Base-by-base conservation (phyloP, 768 basidiomycete species). In the Punctularia strigosozonata region DNA sequence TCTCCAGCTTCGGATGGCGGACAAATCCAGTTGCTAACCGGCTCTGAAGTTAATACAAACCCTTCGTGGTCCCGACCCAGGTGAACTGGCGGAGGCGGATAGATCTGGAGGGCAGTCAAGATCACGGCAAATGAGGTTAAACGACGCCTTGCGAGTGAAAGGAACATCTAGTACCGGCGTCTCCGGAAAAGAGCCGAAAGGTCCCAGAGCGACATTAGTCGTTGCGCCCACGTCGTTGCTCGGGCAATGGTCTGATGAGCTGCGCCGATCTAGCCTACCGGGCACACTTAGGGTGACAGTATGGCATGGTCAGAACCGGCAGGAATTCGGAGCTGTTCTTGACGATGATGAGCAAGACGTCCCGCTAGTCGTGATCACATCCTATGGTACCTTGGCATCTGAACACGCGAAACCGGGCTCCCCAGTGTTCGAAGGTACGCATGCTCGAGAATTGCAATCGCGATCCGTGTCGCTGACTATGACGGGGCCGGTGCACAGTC, bases 211-310 rank as follows among this genome's bases (percentile, higher is more conserved):
- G 0, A 97, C 92, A 3, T 64, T 98, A 5, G 82, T 98, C 33
- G 83, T 98, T 21, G 89, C 89, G 12, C 94, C 94, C 1, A 86
- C 92, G 4, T 90, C 89, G 7, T 64, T 98, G 25, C 66, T 97
- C 4, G 62, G 71, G n/a, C 94, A 98, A 55, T 98, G 94, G 94
- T 69, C 75, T n/a, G 78, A 83, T 31, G 94, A 98, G 53, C 63
- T 98, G n/a, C 64, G 76, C 50, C 75, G 85, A n/a, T 86, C 83
- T 24, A 83, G 85, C 46, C 75, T 73, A 48, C 65, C 77, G 26
- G 80, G 76, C 0, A 69, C 77, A 2, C 44, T 91, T 21, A 69
- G 71, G 41, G 67, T 80, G 1, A 57, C 77, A 25, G 63, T 97
- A 28, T 94, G 90, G 83, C 89, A 95, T 55, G 92, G 91, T 3